Base-by-base conservation (phyloP, 2,329 filamentous ascomycete genomes). In the Diaporthe helianthi region DNA sequence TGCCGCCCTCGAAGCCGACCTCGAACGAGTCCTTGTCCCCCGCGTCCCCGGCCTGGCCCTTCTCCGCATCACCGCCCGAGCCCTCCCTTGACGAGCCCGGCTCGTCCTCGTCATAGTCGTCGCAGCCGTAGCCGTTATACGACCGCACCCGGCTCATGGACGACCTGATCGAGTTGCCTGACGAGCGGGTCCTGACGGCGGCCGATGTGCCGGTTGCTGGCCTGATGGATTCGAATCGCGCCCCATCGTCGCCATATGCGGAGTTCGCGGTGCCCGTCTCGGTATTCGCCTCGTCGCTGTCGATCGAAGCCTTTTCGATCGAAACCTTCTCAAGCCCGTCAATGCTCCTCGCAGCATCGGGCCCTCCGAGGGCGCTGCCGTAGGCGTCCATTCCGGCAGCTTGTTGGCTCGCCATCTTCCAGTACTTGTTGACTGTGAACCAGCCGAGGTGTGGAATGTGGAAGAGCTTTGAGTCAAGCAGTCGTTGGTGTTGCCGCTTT, bases 1-100 rank as follows among this genome's bases (percentile, higher is more conserved):
- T 90, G 17, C 71, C 72, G 22, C 87, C 88, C 47, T 95, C 91
- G 87, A 92, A 98, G 8, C 80, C 80, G 24, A 98, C 93, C 71
- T 93, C 86, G 74, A 88, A 94, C 0, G 82, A 80, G 61, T 86
- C 83, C 66, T 80, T 81, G 15, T 80, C 79, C 10, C 58, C 64
- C 19, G 38, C 38, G 26, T 64, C 29, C 12, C 29, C 60, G 26
- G n/a, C 29, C 41, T n/a, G 26, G 26, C 29, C 58, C 44, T 63
- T 63, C 38, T 46, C 47, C 41, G 67, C 46, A 13, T 61, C 52
- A 17, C 47, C 41, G 29, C 47, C 38, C 49, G 69, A 44, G 36
- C 72, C 71, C 22, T 68, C 68, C 1, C 67, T 68, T 12, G 44
- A 66, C 15, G 44, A 66, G 29, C 71, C 69, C 29, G 69, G 64